These are phyloP conservation scores for Thymus mandschuricus DNA, from an alignment of 257 asterid species.

Conservation along the genomic window DNA sequence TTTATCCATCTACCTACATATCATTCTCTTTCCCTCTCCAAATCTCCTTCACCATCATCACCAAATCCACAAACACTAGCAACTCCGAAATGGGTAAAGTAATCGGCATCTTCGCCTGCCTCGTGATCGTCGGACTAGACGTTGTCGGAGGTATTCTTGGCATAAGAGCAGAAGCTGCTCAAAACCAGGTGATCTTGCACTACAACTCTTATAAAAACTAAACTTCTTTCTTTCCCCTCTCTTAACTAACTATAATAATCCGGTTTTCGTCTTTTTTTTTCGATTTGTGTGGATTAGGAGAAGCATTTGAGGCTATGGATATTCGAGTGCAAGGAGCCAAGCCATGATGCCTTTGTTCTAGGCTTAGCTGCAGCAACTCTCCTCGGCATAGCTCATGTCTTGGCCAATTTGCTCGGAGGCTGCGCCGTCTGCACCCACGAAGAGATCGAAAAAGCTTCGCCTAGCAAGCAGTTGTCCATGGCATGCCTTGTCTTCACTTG, in stretches of 20 bases:
- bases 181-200: constrained; percentile 60
- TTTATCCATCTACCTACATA: constrained; percentile 14
- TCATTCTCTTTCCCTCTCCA: neutral
- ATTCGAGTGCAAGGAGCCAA: constrained; percentile 86
- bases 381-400: constrained; percentile 71
- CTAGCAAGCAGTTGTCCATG: constrained; percentile 59
- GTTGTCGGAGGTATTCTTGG: constrained; percentile 78
- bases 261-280: neutral
- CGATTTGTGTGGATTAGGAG: constrained; percentile 42
- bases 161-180: constrained; percentile 87
- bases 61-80: neutral
- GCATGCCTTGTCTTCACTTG: constrained; percentile 74
- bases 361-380: constrained; percentile 75
- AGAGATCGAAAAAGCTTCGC: constrained; percentile 56
- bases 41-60: neutral
- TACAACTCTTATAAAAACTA: neutral
- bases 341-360: constrained; percentile 74
- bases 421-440: constrained; percentile 55
- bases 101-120: constrained; percentile 65
- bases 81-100: constrained; percentile 56
- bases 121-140: constrained; percentile 73
- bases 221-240: too few relatives aligned
- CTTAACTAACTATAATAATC: neutral
- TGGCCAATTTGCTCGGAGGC: constrained; percentile 77
- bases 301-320: constrained; percentile 81